Evolutionary conservation across 78 protist genomes (phyloP).

Genomic region (Tieghemostelium lacteum): DNA sequence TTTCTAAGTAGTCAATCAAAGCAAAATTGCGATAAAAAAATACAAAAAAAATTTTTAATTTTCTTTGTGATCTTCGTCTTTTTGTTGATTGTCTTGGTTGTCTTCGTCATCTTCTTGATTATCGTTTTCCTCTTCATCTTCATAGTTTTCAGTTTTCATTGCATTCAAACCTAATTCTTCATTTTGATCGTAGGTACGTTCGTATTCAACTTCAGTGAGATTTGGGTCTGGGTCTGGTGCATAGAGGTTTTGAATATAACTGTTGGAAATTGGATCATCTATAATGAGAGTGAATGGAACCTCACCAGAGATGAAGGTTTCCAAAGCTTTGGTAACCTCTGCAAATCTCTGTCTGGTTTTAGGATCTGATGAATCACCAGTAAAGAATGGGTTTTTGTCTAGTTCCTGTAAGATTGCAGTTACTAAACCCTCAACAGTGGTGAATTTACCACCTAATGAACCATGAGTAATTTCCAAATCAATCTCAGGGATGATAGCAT

Average conservation of each 20-base stretch:
- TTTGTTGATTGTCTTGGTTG: too few relatives aligned
- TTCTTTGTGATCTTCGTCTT: too few relatives aligned
- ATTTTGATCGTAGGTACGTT: conserved; percentile 89
- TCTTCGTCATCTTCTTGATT: neutral
- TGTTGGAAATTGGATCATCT: conserved; percentile 92
- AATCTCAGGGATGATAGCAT: conserved; percentile 81
- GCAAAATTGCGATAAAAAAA: neutral
- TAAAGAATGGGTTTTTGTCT: conserved; percentile 53
- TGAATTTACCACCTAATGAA: conserved; percentile 93
- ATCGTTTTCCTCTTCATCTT: neutral
- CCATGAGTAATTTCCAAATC: conserved; percentile 87
- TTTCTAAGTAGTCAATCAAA: neutral
- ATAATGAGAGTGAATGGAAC: conserved; percentile 86
- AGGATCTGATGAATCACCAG: conserved; percentile 83
- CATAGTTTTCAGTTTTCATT: conserved; percentile 83
- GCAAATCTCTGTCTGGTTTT: neutral
- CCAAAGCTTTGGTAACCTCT: conserved; percentile 16
- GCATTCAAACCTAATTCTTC: conserved; percentile 93
- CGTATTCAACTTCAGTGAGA: conserved; percentile 80
- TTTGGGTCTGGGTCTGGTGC: conserved; percentile 93
- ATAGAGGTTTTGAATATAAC: conserved; percentile 62
- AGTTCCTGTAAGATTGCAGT: conserved; percentile 54
- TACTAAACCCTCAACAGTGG: conserved; percentile 95
- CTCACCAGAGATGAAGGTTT: conserved; percentile 10
- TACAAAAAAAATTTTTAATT: too few relatives aligned